Evolutionary conservation across 148 eudicot genomes (phyloP).

Genomic region (Rhododendron ovatum): DNA sequence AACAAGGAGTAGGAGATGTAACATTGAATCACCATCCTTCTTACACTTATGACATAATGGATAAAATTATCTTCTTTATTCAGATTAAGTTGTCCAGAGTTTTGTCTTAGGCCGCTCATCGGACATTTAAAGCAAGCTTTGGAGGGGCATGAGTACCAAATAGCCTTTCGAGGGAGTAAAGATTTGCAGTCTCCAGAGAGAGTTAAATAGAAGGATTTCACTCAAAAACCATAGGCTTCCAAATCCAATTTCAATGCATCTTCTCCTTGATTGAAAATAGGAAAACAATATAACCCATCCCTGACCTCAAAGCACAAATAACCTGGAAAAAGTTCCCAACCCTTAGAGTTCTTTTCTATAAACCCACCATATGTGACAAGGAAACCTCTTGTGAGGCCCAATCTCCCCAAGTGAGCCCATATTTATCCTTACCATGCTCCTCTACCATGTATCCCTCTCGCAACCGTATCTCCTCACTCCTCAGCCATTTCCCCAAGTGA

Average conservation of each 20-base stretch:
- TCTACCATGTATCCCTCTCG: not conserved
- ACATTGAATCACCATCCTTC: not conserved
- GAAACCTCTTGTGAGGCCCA: not conserved
- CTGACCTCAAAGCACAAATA: not conserved
- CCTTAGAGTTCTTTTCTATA: not conserved
- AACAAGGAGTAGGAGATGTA: not conserved
- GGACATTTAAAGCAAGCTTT: not conserved
- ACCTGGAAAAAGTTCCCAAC: not conserved
- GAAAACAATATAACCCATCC: not conserved
- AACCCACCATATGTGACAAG: not conserved
- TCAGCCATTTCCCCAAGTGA: not conserved
- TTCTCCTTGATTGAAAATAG: not conserved
- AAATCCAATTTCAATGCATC: not conserved
- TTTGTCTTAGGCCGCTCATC: not conserved
- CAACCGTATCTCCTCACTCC: not conserved
- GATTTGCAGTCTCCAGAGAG: not conserved
- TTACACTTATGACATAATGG: not conserved
- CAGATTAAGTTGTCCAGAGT: not conserved
- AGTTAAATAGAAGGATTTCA: not conserved
- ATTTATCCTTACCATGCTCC: not conserved
- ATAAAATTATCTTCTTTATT: not conserved
- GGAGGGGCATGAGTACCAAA: not conserved
- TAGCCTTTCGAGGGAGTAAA: not conserved
- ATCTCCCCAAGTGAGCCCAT: not conserved
- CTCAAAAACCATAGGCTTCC: not conserved